Conservation (phyloP, 2,329 filamentous ascomycete species). For the Aulographum hederae region DNA sequence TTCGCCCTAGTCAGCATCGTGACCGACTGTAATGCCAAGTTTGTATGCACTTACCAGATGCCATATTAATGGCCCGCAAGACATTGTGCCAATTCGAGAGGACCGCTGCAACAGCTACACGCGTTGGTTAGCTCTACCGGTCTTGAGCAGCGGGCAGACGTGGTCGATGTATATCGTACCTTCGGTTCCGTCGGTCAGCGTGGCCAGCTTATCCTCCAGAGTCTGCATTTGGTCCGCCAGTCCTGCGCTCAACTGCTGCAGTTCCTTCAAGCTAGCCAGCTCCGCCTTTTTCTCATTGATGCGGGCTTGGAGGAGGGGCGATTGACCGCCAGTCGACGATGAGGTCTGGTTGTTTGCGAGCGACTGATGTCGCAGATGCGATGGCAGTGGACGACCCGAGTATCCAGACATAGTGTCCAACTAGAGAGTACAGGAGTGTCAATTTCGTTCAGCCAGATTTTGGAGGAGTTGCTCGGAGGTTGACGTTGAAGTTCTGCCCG, state of each 20-base stretch:
- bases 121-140: too few species aligned
- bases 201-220: slow-evolving; percentile 59
- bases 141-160: slow-evolving; percentile 7
- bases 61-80: slow-evolving; percentile 69
- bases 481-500: background rate
- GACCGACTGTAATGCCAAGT: background rate
- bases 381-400: slow-evolving; percentile 19
- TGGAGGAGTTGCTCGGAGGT: background rate
- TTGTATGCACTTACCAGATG: slow-evolving; percentile 42
- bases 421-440: too few species aligned
- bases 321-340: slow-evolving; percentile 36
- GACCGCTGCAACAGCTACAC: slow-evolving; percentile 63
- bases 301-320: slow-evolving; percentile 51
- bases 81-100: slow-evolving; percentile 81
- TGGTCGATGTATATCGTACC: slow-evolving; percentile 19
- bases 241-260: slow-evolving; percentile 61
- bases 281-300: slow-evolving; percentile 78
- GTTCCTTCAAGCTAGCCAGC: slow-evolving; percentile 58
- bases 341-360: slow-evolving; percentile 27
- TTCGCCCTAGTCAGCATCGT: too few species aligned
- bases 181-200: slow-evolving; percentile 66
- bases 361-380: slow-evolving; percentile 38
- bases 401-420: too few species aligned
- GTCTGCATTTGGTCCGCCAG: slow-evolving; percentile 70
- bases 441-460: too few species aligned